These are phyloP conservation scores for Phytophthora aleatoria DNA, from an alignment of 352 stramenopile genomes.

Conservation along the genomic window DNA sequence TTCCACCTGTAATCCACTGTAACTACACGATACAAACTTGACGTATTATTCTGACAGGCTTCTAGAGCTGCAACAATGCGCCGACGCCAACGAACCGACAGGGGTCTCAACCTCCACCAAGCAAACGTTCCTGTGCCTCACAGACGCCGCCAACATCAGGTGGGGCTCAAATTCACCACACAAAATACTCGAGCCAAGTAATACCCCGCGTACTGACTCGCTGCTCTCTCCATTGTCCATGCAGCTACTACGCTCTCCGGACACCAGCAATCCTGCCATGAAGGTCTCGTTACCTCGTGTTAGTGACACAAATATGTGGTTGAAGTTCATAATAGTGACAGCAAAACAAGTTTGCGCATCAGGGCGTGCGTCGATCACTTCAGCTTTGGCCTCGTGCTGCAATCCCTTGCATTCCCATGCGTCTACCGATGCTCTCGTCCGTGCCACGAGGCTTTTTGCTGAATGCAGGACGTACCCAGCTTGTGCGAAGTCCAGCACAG, in stretches of 20 bases:
- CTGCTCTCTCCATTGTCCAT: not conserved
- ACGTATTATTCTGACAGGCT: slow-evolving; percentile 26
- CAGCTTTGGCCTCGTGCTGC: slow-evolving; percentile 9
- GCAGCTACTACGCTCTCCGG: slow-evolving; percentile 55
- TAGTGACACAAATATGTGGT: slow-evolving; percentile 24
- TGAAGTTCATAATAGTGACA: slow-evolving; percentile 37
- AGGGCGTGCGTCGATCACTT: slow-evolving; percentile 17
- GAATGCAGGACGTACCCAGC: slow-evolving; percentile 10
- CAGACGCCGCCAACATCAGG: slow-evolving; percentile 56
- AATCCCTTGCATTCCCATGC: slow-evolving; percentile 3
- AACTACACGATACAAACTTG: not conserved
- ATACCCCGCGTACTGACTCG: not conserved
- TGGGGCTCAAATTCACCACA: slow-evolving; percentile 10
- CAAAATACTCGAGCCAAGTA: not conserved
- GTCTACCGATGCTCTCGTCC: slow-evolving; percentile 1
- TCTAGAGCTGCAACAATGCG: slow-evolving; percentile 42
- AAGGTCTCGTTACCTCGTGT: slow-evolving; percentile 5
- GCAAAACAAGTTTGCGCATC: slow-evolving; percentile 25
- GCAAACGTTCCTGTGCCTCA: slow-evolving; percentile 52
- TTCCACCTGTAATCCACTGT: not conserved
- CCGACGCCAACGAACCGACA: slow-evolving; percentile 23
- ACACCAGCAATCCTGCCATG: slow-evolving; percentile 30
- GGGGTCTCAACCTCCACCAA: slow-evolving; percentile 6
- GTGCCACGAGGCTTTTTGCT: slow-evolving; percentile 13
- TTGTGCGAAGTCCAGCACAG: slow-evolving; percentile 4